Evolutionary conservation across 352 stramenopile species (phyloP), one percentile per base, ranked within the genome.

Genomic region (Phytophthora hybrid): DNA sequence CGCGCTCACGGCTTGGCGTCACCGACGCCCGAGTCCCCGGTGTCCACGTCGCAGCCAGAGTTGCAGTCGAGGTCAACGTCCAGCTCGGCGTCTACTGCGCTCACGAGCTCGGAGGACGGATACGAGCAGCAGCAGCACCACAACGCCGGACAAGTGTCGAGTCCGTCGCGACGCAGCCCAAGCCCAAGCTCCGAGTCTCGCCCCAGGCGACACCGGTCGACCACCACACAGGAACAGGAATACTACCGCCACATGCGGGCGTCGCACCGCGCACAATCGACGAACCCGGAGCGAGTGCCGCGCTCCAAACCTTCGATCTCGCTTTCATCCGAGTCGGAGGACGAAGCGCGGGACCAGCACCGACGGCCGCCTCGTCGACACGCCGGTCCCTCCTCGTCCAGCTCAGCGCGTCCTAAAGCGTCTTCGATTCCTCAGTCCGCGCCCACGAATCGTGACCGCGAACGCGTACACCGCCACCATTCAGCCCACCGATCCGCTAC

Each of bases 391-490:
- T 60, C 56, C 16, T 61, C 44, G 44, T 51, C 59, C 9, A 63
- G 16, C 37, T 26, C 23, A 26, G 67, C 56, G 4, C 63, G 63
- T 13, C 53, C 63, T 1, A 79, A 73, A 26, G 41, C 73, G 8
- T 76, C 62, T 18, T 79, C 67, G 4, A 65, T 72, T 59, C 57
- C 67, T 11, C 62, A 63, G 8, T 53, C 55, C 10, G 23, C 32
- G 18, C 14, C 62, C 14, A 54, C 59, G 1, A 71, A 46, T 18
- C 37, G 13, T 46, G 37, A 46, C 14, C 23, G 29, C 46, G 63
- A 76, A 23, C 63, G 49, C n/a, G 51, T 21, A 19, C 69, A 59
- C 19, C 64, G 64, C 8, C 68, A 56, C 14, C 53, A 56, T 11
- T 63, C 66, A n/a, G 47, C 52, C 0, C 55, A 32, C 9, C 68